Percentiles rank a stretch among this genome's conserved stretches.
phyloP scores from a whole-genome alignment of 2,329 filamentous ascomycete species.

The Fusarium incarnatum region DNA sequence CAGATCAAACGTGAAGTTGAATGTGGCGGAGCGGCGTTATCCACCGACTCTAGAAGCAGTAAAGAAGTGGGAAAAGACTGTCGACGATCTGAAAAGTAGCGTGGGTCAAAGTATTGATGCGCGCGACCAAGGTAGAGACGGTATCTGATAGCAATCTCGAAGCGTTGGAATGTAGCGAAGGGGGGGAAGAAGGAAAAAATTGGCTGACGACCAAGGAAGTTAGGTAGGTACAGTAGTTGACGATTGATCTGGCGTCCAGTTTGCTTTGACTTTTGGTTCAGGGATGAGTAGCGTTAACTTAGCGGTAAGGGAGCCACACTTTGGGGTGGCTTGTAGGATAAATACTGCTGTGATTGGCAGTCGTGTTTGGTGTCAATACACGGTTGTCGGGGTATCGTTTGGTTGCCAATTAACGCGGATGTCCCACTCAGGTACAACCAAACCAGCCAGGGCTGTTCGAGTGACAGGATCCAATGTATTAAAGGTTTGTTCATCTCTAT shows the following conservation, averaged over 20 bases:
- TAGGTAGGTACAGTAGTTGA: conserved; percentile 49
- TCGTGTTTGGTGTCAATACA: conserved; percentile 25
- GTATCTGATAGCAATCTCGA: conserved; percentile 36
- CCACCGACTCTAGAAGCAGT: conserved; percentile 38
- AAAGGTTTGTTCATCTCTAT: conserved; percentile 10
- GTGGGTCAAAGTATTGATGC: conserved; percentile 24
- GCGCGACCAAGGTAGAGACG: conserved; percentile 27
- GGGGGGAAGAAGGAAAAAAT: conserved; percentile 38
- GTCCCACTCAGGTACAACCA: conserved; percentile 24
- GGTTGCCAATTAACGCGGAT: conserved; percentile 33
- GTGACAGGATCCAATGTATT: neutral
- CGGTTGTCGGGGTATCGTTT: conserved; percentile 25
- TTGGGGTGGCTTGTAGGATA: conserved; percentile 26
- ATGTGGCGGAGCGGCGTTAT: conserved; percentile 45
- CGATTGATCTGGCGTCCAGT: conserved; percentile 35
- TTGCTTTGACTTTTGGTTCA: conserved; percentile 46
- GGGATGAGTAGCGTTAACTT: conserved; percentile 42
- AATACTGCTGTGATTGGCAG: conserved; percentile 28
- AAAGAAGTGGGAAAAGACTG: conserved; percentile 41
- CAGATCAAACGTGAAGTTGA: conserved; percentile 45
- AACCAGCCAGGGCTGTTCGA: neutral
- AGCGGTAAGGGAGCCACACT: conserved; percentile 42
- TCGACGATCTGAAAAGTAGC: conserved; percentile 22
- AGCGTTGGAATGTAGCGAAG: conserved; percentile 27
- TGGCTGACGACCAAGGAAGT: conserved; percentile 45